These are phyloP conservation scores for Kodamaea restingae DNA, from an alignment of 805 yeast species.

Conservation along the genomic window DNA sequence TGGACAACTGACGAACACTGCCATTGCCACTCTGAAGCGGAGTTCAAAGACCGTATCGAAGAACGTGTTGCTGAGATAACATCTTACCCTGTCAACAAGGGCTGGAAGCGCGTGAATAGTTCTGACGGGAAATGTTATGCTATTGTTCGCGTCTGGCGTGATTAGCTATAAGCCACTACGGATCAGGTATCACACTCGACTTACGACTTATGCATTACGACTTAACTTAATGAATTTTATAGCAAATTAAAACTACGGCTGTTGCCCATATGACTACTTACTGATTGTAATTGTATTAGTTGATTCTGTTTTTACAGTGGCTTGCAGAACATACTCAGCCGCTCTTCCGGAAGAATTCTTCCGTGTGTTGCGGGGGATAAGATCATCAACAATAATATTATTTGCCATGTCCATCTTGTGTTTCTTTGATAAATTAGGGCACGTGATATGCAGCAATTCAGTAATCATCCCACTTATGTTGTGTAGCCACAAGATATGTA, in stretches of 20 bases:
- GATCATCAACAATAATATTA: too few species aligned
- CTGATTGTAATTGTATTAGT: too few species aligned
- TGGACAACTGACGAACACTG: slow-evolving; percentile 9
- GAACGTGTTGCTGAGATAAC: slow-evolving; percentile 8
- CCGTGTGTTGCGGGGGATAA: too few species aligned
- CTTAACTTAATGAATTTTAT: not conserved
- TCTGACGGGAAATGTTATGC: slow-evolving; percentile 9
- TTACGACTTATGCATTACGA: not conserved
- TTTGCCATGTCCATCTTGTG: too few species aligned
- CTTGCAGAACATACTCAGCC: too few species aligned
- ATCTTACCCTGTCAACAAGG: slow-evolving; percentile 6
- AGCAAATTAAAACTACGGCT: not conserved
- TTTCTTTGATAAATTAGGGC: too few species aligned
- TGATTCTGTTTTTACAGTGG: too few species aligned
- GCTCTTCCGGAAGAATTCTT: too few species aligned
- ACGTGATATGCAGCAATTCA: too few species aligned
- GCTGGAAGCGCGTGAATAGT: slow-evolving; percentile 10
- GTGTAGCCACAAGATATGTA: too few species aligned
- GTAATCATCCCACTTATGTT: too few species aligned
- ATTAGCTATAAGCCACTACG: not conserved
- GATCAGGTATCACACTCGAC: not conserved
- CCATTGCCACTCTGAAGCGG: slow-evolving; percentile 2
- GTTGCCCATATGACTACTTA: too few species aligned
- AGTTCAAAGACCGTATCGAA: slow-evolving; percentile 6
- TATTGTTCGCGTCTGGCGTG: slow-evolving; percentile 8